Conservation (phyloP, 495 filamentous ascomycete species). For the Daldinia decipiens region DNA sequence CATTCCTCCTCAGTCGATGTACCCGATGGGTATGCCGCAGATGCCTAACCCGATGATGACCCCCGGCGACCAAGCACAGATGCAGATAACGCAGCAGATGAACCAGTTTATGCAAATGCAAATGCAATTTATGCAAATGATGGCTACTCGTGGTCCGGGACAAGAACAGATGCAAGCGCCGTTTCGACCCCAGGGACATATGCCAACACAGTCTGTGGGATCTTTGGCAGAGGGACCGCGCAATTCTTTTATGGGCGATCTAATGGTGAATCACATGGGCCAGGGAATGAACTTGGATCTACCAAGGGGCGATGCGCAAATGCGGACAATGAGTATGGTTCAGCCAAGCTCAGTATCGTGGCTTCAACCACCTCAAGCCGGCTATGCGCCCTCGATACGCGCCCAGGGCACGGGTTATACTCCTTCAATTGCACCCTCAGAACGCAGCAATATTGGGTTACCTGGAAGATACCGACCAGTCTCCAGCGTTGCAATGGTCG, state of each 20-base stretch:
- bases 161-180: constrained; percentile 41
- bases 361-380: constrained; percentile 53
- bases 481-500: constrained; percentile 58
- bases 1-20: constrained; percentile 62
- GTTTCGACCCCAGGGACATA: constrained; percentile 50
- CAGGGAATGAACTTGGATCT: constrained; percentile 47
- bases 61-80: constrained; percentile 77
- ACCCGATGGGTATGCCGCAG: constrained; percentile 55
- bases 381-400: constrained; percentile 61
- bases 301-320: constrained; percentile 51
- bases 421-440: constrained; percentile 85
- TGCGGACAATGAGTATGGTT: constrained; percentile 83
- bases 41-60: constrained; percentile 57
- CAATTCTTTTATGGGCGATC: constrained; percentile 56
- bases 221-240: constrained; percentile 53
- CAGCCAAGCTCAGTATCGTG: constrained; percentile 70
- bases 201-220: constrained; percentile 49
- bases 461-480: constrained; percentile 95
- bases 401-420: constrained; percentile 60
- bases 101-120: constrained; percentile 91
- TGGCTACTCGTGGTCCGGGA: constrained; percentile 54
- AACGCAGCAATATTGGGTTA: constrained; percentile 91
- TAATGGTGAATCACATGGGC: constrained; percentile 47
- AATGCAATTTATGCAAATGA: constrained; percentile 91
- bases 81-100: constrained; percentile 91